Percentiles rank a stretch among this genome's conserved stretches.
Conservation (phyloP, 306 rosid genomes). For the Prunus mongolica region DNA sequence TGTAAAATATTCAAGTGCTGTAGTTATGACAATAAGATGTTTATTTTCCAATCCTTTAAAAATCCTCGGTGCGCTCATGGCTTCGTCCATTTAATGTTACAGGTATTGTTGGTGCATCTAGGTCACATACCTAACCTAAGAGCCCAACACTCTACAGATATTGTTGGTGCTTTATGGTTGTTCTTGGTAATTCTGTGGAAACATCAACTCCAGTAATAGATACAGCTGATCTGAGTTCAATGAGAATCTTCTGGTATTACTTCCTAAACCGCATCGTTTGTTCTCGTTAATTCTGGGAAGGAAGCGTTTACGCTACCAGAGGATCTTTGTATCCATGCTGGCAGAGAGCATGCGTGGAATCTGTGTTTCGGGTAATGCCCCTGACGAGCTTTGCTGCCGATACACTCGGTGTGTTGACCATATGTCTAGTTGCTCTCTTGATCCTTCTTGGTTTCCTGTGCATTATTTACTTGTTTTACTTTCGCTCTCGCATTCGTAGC, state of each 20-base stretch:
- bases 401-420: slow-evolving; percentile 96
- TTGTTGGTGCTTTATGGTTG: slow-evolving; percentile 21
- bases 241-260: slow-evolving; percentile 33
- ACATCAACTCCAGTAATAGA: slow-evolving; percentile 11
- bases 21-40: neutral
- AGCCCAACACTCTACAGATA: slow-evolving; percentile 13
- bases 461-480: slow-evolving; percentile 77
- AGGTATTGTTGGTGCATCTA: slow-evolving; percentile 23
- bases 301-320: slow-evolving; percentile 37
- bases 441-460: slow-evolving; percentile 78
- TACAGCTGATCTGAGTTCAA: slow-evolving; percentile 26
- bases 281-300: slow-evolving; percentile 37
- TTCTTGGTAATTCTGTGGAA: slow-evolving; percentile 15
- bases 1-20: neutral
- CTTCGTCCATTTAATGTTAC: neutral
- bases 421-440: slow-evolving; percentile 84
- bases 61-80: slow-evolving; percentile 4
- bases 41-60: neutral
- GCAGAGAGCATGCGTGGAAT: slow-evolving; percentile 99
- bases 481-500: slow-evolving; percentile 67
- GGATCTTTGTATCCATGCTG: slow-evolving; percentile 93
- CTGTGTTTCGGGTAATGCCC: slow-evolving; percentile 99
- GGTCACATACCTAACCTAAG: slow-evolving; percentile 18
- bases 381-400: slow-evolving; percentile 95
- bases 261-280: slow-evolving; percentile 17